Evolutionary conservation across 2,329 filamentous ascomycete species (phyloP), one percentile per base, ranked within the genome.

Genomic region (Pseudophaeomoniella oleicola): DNA sequence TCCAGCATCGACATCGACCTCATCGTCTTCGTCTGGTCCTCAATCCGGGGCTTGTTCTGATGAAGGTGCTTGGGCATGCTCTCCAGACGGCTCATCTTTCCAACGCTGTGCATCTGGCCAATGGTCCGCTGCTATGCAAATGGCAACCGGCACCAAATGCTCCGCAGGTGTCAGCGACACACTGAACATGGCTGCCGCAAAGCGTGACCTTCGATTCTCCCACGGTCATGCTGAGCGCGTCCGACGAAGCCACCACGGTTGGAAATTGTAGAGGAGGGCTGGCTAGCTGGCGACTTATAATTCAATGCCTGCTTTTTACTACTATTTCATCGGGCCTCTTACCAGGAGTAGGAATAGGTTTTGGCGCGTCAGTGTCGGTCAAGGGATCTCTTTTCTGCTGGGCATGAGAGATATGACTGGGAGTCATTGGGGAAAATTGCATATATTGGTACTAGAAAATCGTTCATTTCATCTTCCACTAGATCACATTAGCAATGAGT

Each of bases 31-130:
- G 44, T 16, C 54, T 58, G 30, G 47, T 46, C 37, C 50, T 51
- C 34, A 45, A 51, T 15, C 49, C 59, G 4, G 63, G 11, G 37
- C 62, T 14, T 78, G 75, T 57, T 54, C 49, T 19, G 39, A 55
- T 3, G 72, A 78, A 46, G 75, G 75, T 14, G 46, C 53, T 12
- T 78, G 70, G 70, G 69, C 72, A 54, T 78, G 75, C 50, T 56
- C 74, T 16, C 60, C 56, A 13, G 44, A 45, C 27, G 72, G 71
- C 35, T 56, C 53, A 16, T 59, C 64, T 35, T 78, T 74, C 62
- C 73, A 78, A 56, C 71, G 72, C 38, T 78, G 74, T 46, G 72
- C 71, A n/a, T 67, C 62, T 11, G 73, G 73, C 4, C 45, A 53
- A 37, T 39, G 39, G 39, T 64, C 67, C 13, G 48, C 46, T 4